Evolutionary conservation across 768 basidiomycete species (phyloP), one percentile per base, ranked within the genome.

Genomic region (Leccinum barrowsii): DNA sequence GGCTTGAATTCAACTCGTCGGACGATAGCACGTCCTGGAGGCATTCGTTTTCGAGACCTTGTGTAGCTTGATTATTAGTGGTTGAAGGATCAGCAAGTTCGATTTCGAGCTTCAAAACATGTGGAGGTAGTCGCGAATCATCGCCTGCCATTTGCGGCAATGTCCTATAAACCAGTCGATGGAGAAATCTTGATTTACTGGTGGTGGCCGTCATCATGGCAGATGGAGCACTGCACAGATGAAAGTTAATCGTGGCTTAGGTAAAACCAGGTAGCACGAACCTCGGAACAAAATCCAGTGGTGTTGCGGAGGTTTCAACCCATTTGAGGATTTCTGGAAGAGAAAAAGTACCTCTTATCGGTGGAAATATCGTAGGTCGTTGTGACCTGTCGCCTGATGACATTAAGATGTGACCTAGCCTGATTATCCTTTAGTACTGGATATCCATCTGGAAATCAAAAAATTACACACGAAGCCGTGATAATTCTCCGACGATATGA

Each of bases 391-490:
- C 63, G 7, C 68, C 57, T 3, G 78, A 72, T 12, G 74, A 73
- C 54, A 85, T 70, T n/a, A 90, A 72, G 13, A 87, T 55, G 65
- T 90, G 86, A 0, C 88, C 88, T 35, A 83, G 67, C 30, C 87
- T 90, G 53, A 47, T 47, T 21, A 22, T 42, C 37, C 32, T 57
- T 56, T 19, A 65, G 13, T 48, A 48, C 42, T 19, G 19, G 15
- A 46, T 61, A 54, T 56, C 15, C 5, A 37, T 61, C 44, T 17
- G 8, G 11, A 13, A n/a, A 54, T 7, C 19, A 28, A 52, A 52
- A 24, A 32, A 44, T 12, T 50, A 12, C 55, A 50, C 71, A 81
- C 80, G 76, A 79, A 26, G 81, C 81, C 4, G 71, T 71, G 28
- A 81, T 56, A 21, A 61, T 60, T 56, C 65, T 67, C 35, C 44